Base-by-base conservation (phyloP, 139 green algal species). In the Astrephomene gubernaculifera region DNA sequence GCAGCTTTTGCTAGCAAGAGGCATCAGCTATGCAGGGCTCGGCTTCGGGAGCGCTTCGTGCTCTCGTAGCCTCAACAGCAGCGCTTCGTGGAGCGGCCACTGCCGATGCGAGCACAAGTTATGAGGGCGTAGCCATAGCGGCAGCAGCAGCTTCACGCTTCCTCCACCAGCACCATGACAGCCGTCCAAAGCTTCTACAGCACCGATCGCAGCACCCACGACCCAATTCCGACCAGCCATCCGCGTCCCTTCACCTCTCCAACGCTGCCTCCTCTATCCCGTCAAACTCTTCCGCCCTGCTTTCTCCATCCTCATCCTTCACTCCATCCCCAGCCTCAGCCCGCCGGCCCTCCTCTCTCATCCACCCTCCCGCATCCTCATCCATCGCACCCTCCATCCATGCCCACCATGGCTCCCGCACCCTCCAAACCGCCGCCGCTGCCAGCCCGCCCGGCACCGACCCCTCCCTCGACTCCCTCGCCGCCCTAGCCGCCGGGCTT, bases 401-500 rank as follows among this genome's bases (percentile, higher is more conserved):
- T 6, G 12, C 71, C 65, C 65, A 35, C 65, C 9, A 35, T 49
- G 27, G 5, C 61, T 3, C 41, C 6, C 70, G 74, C 9, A 33
- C 36, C 27, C 36, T 71, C 29, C 74, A 82, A 27, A 29, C 76
- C 36, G 41, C 76, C 31, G 60, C 76, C 7, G 76, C 76, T 19
- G 29, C 76, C 39, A 63, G 60, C 76, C 60, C 76, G 4, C 60
- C 76, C 35, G 57, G 54, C 44, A 44, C 35, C 14, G 54, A 52
- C 17, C 14, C 71, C 45, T n/a, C n/a, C 72, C 31, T 41, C 0
- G 60, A 83, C 38, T 24, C 29, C 3, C 76, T 83, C 19, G 76
- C 76, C 4, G 76, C 76, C 1, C 76, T 83, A 41, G 76, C 76
- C 24, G 60, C 60, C 7, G 41, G 60, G 19, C 76, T 83, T 39